Evolutionary conservation across 176 grass and related monocot genomes (phyloP).

Genomic region (Hyparrhenia diplandra): DNA sequence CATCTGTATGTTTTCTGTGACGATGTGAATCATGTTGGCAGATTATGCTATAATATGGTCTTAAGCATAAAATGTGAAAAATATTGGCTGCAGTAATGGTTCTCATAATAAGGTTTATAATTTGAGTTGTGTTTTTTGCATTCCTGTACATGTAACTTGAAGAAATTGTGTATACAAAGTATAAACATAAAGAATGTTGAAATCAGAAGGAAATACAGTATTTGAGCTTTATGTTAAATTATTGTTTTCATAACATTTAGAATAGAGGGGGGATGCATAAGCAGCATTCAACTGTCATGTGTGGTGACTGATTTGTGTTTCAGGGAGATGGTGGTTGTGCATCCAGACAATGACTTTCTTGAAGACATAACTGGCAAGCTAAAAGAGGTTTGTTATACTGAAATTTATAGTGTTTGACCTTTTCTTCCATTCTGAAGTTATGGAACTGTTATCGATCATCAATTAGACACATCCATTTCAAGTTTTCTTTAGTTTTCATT

Average conservation of each 20-base stretch:
- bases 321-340: constrained; percentile 98
- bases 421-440: no score
- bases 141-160: not conserved
- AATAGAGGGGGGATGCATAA: not conserved
- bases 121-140: no score
- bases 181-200: not conserved
- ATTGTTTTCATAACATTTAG: not conserved
- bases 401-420: no score
- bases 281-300: constrained; percentile 24
- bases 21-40: no score
- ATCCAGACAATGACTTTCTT: constrained; percentile 85
- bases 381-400: constrained; percentile 54
- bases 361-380: constrained; percentile 95
- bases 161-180: not conserved
- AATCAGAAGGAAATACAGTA: not conserved
- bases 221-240: not conserved
- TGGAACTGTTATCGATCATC: no score
- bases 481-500: not conserved
- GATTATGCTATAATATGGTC: no score
- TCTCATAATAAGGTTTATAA: no score
- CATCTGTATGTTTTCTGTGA: no score
- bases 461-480: not conserved
- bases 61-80: not conserved
- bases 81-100: no score
- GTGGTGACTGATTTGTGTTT: constrained; percentile 26